A percentile compares a stretch with the other conserved stretches of the same genome.
These are phyloP conservation scores for Citrullus amarus DNA, from an alignment of 306 rosid genomes.

Conservation along the genomic window DNA sequence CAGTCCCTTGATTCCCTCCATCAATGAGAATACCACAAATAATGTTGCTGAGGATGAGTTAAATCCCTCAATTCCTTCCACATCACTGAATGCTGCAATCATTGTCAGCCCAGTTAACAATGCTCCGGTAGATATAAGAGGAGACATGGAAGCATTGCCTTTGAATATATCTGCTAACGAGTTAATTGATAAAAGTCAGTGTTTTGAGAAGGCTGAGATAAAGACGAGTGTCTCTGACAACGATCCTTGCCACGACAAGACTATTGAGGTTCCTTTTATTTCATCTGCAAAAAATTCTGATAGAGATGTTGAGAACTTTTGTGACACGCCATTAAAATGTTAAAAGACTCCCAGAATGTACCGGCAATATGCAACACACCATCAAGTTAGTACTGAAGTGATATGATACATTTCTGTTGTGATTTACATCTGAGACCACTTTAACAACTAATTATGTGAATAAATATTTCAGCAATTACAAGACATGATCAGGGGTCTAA, in stretches of 20 bases:
- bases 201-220: slow-evolving; percentile 10
- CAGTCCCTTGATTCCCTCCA: slow-evolving; percentile 8
- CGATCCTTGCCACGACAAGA: slow-evolving; percentile 2
- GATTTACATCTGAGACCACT: background rate
- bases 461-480: slow-evolving; percentile 11
- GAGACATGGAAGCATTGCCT: slow-evolving; percentile 13
- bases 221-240: background rate
- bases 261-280: slow-evolving; percentile 7
- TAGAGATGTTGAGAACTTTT: slow-evolving; percentile 4
- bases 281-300: slow-evolving; percentile 6
- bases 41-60: slow-evolving; percentile 10
- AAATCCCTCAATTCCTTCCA: slow-evolving; percentile 5
- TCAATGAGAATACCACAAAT: background rate
- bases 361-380: slow-evolving; percentile 20
- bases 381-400: slow-evolving; percentile 14
- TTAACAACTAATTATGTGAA: background rate
- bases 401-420: background rate
- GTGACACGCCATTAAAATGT: slow-evolving; percentile 8
- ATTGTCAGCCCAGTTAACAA: slow-evolving; percentile 7
- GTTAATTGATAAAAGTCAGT: slow-evolving; percentile 11
- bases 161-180: slow-evolving; percentile 17
- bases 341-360: slow-evolving; percentile 15
- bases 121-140: slow-evolving; percentile 1
- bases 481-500: slow-evolving; percentile 20
- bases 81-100: slow-evolving; percentile 1